phyloP scores from a whole-genome alignment of 129 eudicot genomes.

The Saussurea involucrata region DNA sequence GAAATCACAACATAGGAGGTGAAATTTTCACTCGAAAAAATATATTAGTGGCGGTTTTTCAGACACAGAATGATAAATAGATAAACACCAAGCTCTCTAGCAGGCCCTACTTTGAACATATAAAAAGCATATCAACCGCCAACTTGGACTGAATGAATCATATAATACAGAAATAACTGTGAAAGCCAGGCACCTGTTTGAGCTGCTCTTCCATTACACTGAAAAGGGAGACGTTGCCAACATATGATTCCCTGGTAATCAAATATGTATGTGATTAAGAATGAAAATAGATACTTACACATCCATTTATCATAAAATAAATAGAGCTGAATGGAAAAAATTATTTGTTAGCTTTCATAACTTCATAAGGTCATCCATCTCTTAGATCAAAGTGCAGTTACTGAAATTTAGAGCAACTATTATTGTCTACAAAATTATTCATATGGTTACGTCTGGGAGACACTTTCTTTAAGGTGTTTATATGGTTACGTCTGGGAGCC shows the following conservation, averaged over 20 bases:
- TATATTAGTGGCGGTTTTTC: not conserved
- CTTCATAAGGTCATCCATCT: not conserved
- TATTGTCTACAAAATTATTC: no score
- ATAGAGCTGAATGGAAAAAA: not conserved
- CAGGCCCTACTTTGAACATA: not conserved
- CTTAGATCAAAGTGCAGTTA: not conserved
- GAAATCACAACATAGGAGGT: not conserved
- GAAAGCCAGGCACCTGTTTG: conserved; percentile 48
- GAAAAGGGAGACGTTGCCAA: conserved; percentile 75
- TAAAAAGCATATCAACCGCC: not conserved
- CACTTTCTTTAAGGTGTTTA: no score
- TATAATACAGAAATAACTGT: not conserved
- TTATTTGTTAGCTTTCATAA: no score
- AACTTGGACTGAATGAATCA: not conserved
- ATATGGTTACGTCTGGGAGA: no score
- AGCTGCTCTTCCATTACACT: conserved; percentile 75
- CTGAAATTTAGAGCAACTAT: not conserved
- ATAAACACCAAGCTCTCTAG: not conserved
- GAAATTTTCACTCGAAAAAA: not conserved
- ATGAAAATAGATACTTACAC: conserved; percentile 4
- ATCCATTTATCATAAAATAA: not conserved
- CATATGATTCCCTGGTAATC: conserved; percentile 72
- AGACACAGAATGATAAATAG: not conserved
- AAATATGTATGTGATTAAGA: conserved; percentile 11
- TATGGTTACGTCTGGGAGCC: no score